Evolutionary conservation across 75 land plant species (phyloP).

Genomic region (Pseudotsuga menziesii): DNA sequence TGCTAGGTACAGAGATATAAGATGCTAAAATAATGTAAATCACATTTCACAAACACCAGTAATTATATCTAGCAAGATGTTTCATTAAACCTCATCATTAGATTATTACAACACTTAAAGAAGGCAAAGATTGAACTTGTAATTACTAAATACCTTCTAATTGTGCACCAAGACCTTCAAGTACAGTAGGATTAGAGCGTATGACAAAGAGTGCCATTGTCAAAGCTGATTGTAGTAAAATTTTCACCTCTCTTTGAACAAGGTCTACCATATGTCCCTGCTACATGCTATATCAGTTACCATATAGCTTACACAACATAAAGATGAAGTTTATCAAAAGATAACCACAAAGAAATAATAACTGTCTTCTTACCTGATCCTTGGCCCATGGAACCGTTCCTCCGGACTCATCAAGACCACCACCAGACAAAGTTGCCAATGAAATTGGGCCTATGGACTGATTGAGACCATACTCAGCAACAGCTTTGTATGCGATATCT

Average conservation of each 20-base stretch:
- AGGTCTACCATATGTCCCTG: conserved; percentile 97
- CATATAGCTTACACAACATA: background rate
- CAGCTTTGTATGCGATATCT: conserved; percentile 97
- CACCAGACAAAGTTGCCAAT: conserved; percentile 79
- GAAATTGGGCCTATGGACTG: conserved; percentile 85
- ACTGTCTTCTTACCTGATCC: conserved; percentile 63
- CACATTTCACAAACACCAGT: background rate
- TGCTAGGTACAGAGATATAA: background rate
- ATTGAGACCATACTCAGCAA: conserved; percentile 96
- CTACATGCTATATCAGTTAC: background rate
- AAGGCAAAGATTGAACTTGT: background rate
- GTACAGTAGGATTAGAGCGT: conserved; percentile 86
- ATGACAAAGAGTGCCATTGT: conserved; percentile 83
- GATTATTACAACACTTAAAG: background rate
- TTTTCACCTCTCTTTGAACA: conserved; percentile 90
- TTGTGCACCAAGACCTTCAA: conserved; percentile 96
- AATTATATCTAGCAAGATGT: background rate
- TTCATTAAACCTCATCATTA: background rate
- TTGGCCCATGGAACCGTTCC: conserved; percentile 81
- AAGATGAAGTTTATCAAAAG: background rate
- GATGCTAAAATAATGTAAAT: background rate
- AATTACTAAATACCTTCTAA: conserved; percentile 65
- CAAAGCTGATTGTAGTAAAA: conserved; percentile 82
- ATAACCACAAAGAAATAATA: conserved; percentile 2
- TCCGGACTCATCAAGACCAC: conserved; percentile 97